A percentile compares a stretch with the other conserved stretches of the same genome.
Conservation (phyloP, 306 rosid genomes). For the Medicago ruthenica region DNA sequence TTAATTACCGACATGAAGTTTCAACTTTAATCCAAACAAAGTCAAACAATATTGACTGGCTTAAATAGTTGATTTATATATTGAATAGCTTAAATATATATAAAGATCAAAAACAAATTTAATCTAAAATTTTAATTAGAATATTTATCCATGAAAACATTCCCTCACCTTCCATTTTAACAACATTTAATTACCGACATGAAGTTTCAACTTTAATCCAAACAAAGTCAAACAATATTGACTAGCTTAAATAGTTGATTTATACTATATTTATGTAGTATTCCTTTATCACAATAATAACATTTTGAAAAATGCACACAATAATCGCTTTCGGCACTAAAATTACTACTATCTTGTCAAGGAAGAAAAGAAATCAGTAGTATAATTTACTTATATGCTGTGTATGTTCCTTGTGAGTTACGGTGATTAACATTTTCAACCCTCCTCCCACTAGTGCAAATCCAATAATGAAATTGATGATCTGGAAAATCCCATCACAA, state of each 20-base stretch:
- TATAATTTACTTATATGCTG: conserved; percentile 2
- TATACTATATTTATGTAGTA: not conserved
- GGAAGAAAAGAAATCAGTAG: not conserved
- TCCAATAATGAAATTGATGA: conserved; percentile 43
- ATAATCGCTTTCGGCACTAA: not conserved
- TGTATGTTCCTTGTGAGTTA: conserved; percentile 22
- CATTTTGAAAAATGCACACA: not conserved
- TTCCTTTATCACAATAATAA: not conserved
- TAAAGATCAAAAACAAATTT: too few species aligned
- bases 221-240: conserved; percentile 12
- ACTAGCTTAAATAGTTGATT: not conserved
- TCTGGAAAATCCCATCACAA: conserved; percentile 35
- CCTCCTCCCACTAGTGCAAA: conserved; percentile 27
- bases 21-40: conserved; percentile 7
- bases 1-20: not conserved
- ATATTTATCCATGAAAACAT: not conserved
- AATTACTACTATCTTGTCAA: conserved; percentile 11
- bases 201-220: not conserved
- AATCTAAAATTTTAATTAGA: too few species aligned
- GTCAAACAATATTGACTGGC: not conserved
- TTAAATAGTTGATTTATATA: not conserved
- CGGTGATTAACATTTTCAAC: conserved; percentile 43
- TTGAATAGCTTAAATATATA: too few species aligned
- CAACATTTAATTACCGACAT: not conserved
- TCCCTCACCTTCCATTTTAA: not conserved